Base-by-base conservation (phyloP, 192 early-diverging fungal genomes). In the Coemansia sp. region DNA sequence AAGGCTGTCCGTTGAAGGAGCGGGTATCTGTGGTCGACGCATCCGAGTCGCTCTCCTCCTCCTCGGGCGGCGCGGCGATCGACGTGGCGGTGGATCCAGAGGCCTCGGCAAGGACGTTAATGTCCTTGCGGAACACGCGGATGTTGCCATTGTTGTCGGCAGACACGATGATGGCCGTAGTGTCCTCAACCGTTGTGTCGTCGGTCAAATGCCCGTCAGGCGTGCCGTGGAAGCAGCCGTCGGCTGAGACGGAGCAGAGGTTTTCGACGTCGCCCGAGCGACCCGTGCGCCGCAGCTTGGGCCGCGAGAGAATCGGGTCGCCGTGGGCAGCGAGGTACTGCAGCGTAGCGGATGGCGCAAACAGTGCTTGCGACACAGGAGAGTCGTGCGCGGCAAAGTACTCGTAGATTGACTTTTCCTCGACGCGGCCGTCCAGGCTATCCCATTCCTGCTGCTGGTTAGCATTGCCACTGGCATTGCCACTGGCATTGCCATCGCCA, bases 121-220 rank as follows among this genome's bases (percentile, higher is more conserved):
- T 78, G 46, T 87, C 86, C 26, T 79, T 77, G 44, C 85, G 72
- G 68, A 81, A 88, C 11, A 88, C 81, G 25, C 82, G 76, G 46
- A 88, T 85, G 41, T 54, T 53, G 28, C 85, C 86, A 40, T 62
- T 56, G 11, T 77, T 72, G 49, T 85, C 86, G 9, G 83, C 76
- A 7, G 82, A 79, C 22, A 85, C 70, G 29, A 88, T 86, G 6
- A 88, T 86, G 10, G 69, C 60, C 5, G 69, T 61, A 49, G 56
- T 60, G 36, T 65, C 64, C 35, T 80, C 56, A 44, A 70, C 61
- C 13, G 37, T 19, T 46, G 44, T 4, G 20, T 19, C 19, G 50
- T 19, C 14, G 29, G 29, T 15, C n/a, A 9, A 18, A 14, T 43
- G 45, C 10, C 7, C 10, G 5, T 42, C 24, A 9, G 46, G 46